Evolutionary conservation across 495 filamentous ascomycete genomes (phyloP), one percentile per base, ranked within the genome.

Genomic region (Penicillium ucsense): DNA sequence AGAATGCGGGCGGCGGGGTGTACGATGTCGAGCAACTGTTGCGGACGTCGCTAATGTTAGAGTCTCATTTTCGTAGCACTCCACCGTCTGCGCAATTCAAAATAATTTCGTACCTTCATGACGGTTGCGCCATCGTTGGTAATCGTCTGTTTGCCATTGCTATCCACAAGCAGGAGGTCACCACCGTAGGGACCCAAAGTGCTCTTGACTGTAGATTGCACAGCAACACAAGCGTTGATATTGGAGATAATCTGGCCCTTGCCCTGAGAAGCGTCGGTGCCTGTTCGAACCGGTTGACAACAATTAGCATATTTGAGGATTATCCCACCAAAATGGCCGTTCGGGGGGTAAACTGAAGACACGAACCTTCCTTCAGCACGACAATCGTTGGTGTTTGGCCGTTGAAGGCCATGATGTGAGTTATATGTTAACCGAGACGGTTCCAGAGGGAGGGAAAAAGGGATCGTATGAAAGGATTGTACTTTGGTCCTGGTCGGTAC

Each of bases 71-170:
- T 20, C 20, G 20, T 20, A 20, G 20, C 20, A 20, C 20, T 20
- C 20, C 20, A 20, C 20, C n/a, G 30, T 43, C 29, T 36, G 33
- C 8, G 33, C 6, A 31, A 55, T 12, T 27, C 8, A 31, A 5
- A 12, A 34, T 20, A 4, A 29, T 28, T 41, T 27, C 75, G 56
- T 62, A 90, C 89, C 81, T 95, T 96, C 92, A 98, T 98, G 38
- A 97, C 92, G 27, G 92, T 98, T 38, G 92, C 92, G 61, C 92
- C 92, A 79, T 98, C 92, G 67, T 98, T 98, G 41, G 92, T 98
- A 59, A 98, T 96, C 53, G 92, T 98, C 72, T 94, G 89, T 64
- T 67, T 84, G 63, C 92, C 92, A 75, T 96, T 95, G 60, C 78
- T 81, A 68, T 98, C 94, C 48, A 98, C 92, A 64, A 98, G 78